These are phyloP conservation scores for Nicotiana sylvestris DNA, from an alignment of 257 asterid genomes.

Conservation along the genomic window DNA sequence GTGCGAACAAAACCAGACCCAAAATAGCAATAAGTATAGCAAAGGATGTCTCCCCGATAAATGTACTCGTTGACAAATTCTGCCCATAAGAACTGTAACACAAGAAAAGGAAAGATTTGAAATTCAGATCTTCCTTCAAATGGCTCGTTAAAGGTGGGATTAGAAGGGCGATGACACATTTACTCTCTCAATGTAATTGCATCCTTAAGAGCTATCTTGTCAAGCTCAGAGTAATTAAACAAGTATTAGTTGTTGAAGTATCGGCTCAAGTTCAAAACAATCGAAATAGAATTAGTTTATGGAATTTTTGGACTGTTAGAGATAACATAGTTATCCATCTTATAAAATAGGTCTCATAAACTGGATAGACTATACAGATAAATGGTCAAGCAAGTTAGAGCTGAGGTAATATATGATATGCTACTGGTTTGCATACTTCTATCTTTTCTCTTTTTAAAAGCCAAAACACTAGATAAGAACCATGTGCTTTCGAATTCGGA, in stretches of 20 bases:
- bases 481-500: background rate
- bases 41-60: conserved; percentile 78
- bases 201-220: background rate
- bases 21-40: conserved; percentile 83
- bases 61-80: conserved; percentile 80
- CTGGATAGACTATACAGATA: background rate
- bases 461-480: too few relatives aligned
- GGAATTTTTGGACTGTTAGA: background rate
- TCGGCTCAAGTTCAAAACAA: background rate
- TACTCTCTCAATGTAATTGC: background rate
- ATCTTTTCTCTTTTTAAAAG: too few relatives aligned
- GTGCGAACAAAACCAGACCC: conserved; percentile 86
- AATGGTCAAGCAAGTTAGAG: background rate
- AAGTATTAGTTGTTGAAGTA: background rate
- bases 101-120: conserved; percentile 7
- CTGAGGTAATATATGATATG: background rate
- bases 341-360: background rate
- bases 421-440: background rate
- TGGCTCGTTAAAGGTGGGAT: background rate
- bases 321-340: background rate
- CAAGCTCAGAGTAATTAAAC: background rate
- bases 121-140: background rate
- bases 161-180: background rate
- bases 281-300: background rate
- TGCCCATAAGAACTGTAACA: conserved; percentile 80